Base-by-base conservation (phyloP, 2,329 filamentous ascomycete species). In the Fusarium euwallaceae region DNA sequence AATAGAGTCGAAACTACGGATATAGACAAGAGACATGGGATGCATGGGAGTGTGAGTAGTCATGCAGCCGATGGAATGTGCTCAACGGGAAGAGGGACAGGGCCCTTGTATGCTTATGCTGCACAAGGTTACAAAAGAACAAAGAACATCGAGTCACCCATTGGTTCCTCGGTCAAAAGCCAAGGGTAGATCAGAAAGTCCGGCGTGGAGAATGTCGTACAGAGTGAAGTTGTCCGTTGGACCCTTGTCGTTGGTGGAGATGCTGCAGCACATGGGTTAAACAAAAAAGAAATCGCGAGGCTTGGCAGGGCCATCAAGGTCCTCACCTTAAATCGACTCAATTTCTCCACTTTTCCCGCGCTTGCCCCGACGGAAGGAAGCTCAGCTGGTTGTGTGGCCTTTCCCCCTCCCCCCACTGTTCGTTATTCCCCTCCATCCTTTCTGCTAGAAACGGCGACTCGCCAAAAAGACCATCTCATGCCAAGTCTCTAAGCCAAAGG, bases 251-350 rank as follows among this genome's bases (percentile, higher is more conserved):
- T 17, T 53, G 45, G 45, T 32, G 48, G 22, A 27, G 45, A 48
- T 24, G 43, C 24, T 27, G 24, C 24, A 27, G 24, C 24, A 27
- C 24, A 27, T 27, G 24, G 24, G 24, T 27, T 27, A 27, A 27
- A 27, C n/a, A 32, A 32, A 10, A 10, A 32, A 17, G 20, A 53
- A 53, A 62, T 70, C 66, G 69, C 27, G 60, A 70, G 64, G 65
- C 61, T 73, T 78, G 70, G 71, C 71, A 53, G 27, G 27, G 65
- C 76, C 70, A 78, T 78, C 76, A 78, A 66, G 76, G 76, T 78
- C 74, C 76, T 78, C 74, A 72, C 66, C 69, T 73, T 73, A 70
- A 75, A 75, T 67, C 75, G 41, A 53, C 48, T 53, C 64, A 72
- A 72, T 64, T 61, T 3, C 59, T 55, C 72, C 72, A 59, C 72